Base-by-base conservation (phyloP, 768 basidiomycete species). In the Amanita jacksonii region DNA sequence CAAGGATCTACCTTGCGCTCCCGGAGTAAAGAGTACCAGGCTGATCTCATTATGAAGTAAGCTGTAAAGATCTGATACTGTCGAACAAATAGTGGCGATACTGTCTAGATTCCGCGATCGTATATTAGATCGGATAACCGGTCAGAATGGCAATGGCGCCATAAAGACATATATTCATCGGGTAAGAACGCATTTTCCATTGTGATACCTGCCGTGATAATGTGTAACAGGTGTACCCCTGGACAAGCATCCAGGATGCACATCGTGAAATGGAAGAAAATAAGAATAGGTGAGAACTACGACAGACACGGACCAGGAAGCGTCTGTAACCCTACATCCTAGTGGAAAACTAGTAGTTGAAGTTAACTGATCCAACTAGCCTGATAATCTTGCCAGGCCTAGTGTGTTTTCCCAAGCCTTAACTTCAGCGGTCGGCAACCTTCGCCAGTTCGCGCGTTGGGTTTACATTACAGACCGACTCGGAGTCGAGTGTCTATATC, bases 1-100 rank as follows among this genome's bases (percentile, higher is more conserved):
- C 81, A 90, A 61, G 91, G 92, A 16, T 87, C 88, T 16, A 94
- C 90, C 1, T 66, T 96, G 23, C 79, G 91, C 18, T 77, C 82
- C 23, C 77, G 88, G 35, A 73, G 76, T 19, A 54, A 69, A n/a
- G 66, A 72, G 49, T 96, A 94, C 60, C 90, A 96, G 61, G 69
- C 74, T 3, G 73, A 83, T 16, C 68, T 94, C 39, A 72, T 87
- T 44, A 57, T 62, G 33, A 70, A 68, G 83, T 79, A 49, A 38
- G 67, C 54, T 30, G 19, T 22, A 12, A 12, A 18, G 12, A 24
- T 33, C 35, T 23, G n/a, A 27, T 23, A 28, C 24, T n/a, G n/a
- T 18, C 34, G 19, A 43, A 22, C 41, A 25, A 15, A 38, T 34
- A n/a, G 16, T 23, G 20, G 48, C 18, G 35, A 48, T 41, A 36